Evolutionary conservation across 768 basidiomycete genomes (phyloP).

Genomic region (Gelatoporia subvermispora): DNA sequence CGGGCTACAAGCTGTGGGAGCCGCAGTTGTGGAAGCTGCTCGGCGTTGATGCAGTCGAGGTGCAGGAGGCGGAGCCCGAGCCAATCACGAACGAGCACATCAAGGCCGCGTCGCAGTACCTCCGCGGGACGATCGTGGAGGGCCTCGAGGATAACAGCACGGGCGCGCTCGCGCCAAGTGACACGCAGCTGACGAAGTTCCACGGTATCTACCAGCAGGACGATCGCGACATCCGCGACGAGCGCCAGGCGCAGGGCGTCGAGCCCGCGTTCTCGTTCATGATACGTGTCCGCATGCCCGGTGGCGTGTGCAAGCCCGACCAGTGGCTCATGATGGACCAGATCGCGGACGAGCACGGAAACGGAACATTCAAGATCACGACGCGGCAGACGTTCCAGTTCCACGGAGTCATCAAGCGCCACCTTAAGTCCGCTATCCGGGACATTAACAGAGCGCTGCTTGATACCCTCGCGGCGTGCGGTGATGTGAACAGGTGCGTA

Average conservation of each 20-base stretch:
- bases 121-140: conserved; percentile 92
- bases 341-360: conserved; percentile 94
- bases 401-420: conserved; percentile 96
- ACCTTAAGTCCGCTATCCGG: conserved; percentile 94
- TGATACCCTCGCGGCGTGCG: conserved; percentile 96
- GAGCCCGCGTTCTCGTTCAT: conserved; percentile 98
- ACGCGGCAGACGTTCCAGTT: conserved; percentile 99
- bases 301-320: conserved; percentile 84
- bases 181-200: conserved; percentile 97
- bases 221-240: conserved; percentile 97
- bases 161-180: conserved; percentile 85
- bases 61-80: conserved; percentile 90
- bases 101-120: conserved; percentile 91
- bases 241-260: conserved; percentile 84
- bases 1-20: conserved; percentile 97
- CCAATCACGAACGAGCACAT: conserved; percentile 99
- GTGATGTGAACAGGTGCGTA: conserved; percentile 88
- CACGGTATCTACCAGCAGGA: conserved; percentile 96
- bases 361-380: conserved; percentile 93
- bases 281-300: conserved; percentile 96
- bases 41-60: conserved; percentile 85
- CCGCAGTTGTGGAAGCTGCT: conserved; percentile 89
- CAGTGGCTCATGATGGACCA: conserved; percentile 97
- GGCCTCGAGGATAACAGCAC: conserved; percentile 83
- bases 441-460: conserved; percentile 87